Base-by-base conservation (phyloP, 108 stramenopile species). In the Pelagomonas calceolata region DNA sequence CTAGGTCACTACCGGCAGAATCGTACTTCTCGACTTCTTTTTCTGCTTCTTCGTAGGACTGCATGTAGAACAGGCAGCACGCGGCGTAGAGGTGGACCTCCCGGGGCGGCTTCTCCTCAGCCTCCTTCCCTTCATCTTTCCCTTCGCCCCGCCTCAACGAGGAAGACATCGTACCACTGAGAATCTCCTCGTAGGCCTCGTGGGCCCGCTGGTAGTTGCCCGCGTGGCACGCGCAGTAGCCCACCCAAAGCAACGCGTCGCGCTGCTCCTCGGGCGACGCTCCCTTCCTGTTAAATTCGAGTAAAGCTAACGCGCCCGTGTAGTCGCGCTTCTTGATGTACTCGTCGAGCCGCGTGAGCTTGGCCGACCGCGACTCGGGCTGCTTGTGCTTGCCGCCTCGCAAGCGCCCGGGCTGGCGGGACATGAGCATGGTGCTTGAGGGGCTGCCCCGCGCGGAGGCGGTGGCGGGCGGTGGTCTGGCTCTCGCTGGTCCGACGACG, bases 231-330 rank as follows among this genome's bases (percentile, higher is more conserved):
- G 85, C 78, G 77, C 89, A 89, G 76, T 88, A 84, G 0, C 79
- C 92, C 4, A 82, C 76, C 92, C 92, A 92, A 39, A 89, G 64
- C 51, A 88, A 68, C 35, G 66, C 78, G 21, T 81, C 70, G 29
- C 75, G 64, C n/a, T 66, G 44, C 17, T 80, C 75, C 66, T 73
- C 78, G 37, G 72, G 70, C 32, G 85, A 84, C 4, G 67, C 86
- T 16, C 82, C 78, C 31, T 82, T 80, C 30, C 67, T 66, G 36
- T 84, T 82, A 78, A 88, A 88, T 45, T 92, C 89, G 29, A 92
- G 69, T 36, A 90, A 63, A 7, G 92, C 84, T n/a, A 92, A 64
- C 3, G 92, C 92, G 15, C 92, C 92, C 26, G 86, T 83, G 71
- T 85, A 92, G 75, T 92, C 91, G 46, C 86, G 51, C 51, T 60